Conservation (phyloP, 257 asterid species). For the Penstemon barbatus region DNA sequence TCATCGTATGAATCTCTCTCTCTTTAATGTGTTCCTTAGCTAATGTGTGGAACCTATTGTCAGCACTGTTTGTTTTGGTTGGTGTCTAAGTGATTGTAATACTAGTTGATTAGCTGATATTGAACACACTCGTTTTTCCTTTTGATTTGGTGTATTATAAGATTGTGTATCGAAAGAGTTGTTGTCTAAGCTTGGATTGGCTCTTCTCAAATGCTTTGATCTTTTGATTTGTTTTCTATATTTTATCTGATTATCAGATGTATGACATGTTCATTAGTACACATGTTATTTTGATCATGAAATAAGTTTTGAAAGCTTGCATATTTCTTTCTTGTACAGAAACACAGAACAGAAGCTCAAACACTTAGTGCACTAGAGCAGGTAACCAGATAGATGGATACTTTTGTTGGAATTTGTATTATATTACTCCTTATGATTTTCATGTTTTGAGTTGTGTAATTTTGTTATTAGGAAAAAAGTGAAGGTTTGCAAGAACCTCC, state of each 20-base stretch:
- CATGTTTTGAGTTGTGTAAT: slow-evolving; percentile 15
- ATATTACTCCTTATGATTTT: slow-evolving; percentile 3
- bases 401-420: slow-evolving; percentile 3
- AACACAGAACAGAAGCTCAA: slow-evolving; percentile 66
- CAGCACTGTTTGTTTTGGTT: neutral
- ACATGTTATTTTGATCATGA: neutral
- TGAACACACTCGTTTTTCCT: slow-evolving; percentile 10
- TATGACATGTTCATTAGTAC: too few species aligned
- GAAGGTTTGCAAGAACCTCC: slow-evolving; percentile 64
- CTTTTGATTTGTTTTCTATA: neutral
- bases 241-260: slow-evolving; percentile 5
- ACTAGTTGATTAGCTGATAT: slow-evolving; percentile 24
- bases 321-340: slow-evolving; percentile 47
- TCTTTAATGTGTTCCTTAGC: slow-evolving; percentile 17
- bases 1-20: slow-evolving; percentile 55
- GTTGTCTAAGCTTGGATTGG: slow-evolving; percentile 15
- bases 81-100: slow-evolving; percentile 6
- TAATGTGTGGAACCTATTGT: neutral
- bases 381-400: slow-evolving; percentile 42
- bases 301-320: neutral
- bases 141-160: neutral
- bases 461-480: slow-evolving; percentile 52
- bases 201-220: neutral
- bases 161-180: slow-evolving; percentile 3
- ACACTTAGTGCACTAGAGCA: slow-evolving; percentile 57